A percentile compares a stretch with the other conserved stretches of the same genome.
Conservation (phyloP, 2,329 filamentous ascomycete species). For the Phaeomoniella chlamydospora region DNA sequence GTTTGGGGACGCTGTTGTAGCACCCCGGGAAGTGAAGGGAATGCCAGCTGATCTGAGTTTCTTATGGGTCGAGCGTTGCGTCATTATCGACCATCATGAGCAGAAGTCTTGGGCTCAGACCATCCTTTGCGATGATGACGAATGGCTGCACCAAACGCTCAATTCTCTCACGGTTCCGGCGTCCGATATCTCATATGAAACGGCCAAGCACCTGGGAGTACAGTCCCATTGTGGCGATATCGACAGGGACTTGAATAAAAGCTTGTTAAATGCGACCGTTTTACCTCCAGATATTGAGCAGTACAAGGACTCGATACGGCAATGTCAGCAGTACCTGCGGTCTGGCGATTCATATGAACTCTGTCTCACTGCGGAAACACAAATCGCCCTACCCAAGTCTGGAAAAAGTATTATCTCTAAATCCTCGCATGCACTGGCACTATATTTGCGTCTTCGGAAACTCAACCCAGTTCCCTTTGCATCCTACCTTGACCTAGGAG, state of each 20-base stretch:
- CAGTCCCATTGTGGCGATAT: no score
- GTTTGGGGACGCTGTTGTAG: constrained; percentile 9
- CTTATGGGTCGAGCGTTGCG: constrained; percentile 59
- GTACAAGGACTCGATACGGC: constrained; percentile 53
- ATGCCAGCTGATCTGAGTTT: constrained; percentile 58
- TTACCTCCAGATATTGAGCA: constrained; percentile 23
- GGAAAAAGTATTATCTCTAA: constrained; percentile 26
- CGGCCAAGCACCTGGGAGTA: no score
- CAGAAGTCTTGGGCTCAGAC: constrained; percentile 53
- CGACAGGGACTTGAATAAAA: no score
- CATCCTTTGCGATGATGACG: constrained; percentile 29
- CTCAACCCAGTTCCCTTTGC: constrained; percentile 75
- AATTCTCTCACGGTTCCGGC: no score
- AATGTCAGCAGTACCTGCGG: constrained; percentile 57
- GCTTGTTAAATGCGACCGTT: constrained; percentile 10
- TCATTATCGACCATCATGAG: constrained; percentile 60
- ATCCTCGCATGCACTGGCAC: constrained; percentile 6
- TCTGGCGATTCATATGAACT: constrained; percentile 76
- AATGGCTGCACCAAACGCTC: constrained; percentile 31
- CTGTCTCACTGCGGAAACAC: constrained; percentile 65
- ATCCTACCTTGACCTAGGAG: constrained; percentile 60
- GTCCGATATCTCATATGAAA: no score
- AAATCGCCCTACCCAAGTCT: constrained; percentile 31
- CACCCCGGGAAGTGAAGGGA: constrained; percentile 17
- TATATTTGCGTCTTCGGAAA: constrained; percentile 56